Conservation (phyloP, 2,329 filamentous ascomycete species). For the Truncatella angustata region DNA sequence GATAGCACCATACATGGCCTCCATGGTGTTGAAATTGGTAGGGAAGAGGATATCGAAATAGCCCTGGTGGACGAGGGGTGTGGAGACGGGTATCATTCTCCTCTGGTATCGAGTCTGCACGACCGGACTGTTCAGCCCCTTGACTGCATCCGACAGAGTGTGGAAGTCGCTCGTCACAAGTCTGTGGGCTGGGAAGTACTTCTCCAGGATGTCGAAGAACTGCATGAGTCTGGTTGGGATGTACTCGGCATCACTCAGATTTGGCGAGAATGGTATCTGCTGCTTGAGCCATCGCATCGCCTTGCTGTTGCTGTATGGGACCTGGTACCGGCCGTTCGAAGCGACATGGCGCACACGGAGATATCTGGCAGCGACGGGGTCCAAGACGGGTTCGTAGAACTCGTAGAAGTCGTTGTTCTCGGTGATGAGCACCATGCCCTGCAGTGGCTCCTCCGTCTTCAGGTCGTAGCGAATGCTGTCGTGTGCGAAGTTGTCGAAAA, state of each 20-base stretch:
- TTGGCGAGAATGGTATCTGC: slow-evolving; percentile 67
- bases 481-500: slow-evolving; percentile 98
- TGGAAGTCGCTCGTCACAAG: slow-evolving; percentile 91
- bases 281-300: slow-evolving; percentile 61
- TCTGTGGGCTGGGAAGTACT: slow-evolving; percentile 86
- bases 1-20: slow-evolving; percentile 87
- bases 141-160: slow-evolving; percentile 75
- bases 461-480: slow-evolving; percentile 91
- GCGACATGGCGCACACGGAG: slow-evolving; percentile 82
- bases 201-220: slow-evolving; percentile 89
- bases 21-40: slow-evolving; percentile 87
- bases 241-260: slow-evolving; percentile 83
- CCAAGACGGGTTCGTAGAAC: slow-evolving; percentile 79
- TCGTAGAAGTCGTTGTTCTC: slow-evolving; percentile 87
- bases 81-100: slow-evolving; percentile 83
- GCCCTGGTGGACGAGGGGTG: slow-evolving; percentile 92
- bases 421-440: slow-evolving; percentile 87
- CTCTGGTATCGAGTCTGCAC: slow-evolving; percentile 93
- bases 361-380: slow-evolving; percentile 80
- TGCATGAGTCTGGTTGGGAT: slow-evolving; percentile 93
- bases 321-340: slow-evolving; percentile 60
- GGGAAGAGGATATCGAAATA: slow-evolving; percentile 99
- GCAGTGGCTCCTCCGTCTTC: slow-evolving; percentile 75
- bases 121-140: slow-evolving; percentile 86
- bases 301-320: slow-evolving; percentile 54